Base-by-base conservation (phyloP, 495 filamentous ascomycete genomes). In the Clavariopsis aquatica region DNA sequence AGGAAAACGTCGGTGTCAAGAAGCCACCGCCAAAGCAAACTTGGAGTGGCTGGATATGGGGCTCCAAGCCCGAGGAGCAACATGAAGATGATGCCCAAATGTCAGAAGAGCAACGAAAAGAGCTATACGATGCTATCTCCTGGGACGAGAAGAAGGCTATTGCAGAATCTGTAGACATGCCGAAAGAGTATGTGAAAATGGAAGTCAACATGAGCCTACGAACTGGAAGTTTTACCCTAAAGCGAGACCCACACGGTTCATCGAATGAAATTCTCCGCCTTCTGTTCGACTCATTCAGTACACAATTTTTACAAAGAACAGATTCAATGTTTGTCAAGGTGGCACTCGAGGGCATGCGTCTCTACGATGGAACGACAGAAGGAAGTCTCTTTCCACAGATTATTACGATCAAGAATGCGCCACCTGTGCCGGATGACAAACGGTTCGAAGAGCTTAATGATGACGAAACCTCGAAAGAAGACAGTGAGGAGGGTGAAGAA, bases 101-200 rank as follows among this genome's bases (percentile, higher is more conserved):
- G 83, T 93, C 91, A 1, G 95, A 98, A 58, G 86, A 96, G 74
- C 92, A 98, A 73, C 87, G 93, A 46, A 92, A 98, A 73, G 94
- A 98, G 78, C 83, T 98, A 9, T 98, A 98, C 71, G 90, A 91
- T 67, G 95, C 91, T 34, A 98, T 98, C 67, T 92, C 97, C 71
- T 98, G 92, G 89, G 90, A 98, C 69, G 94, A 98, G 78, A 97
- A 97, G 80, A 89, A 92, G 53, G 87, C 87, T 2, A 81, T 98
- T 31, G 80, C 90, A 0, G 93, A 94, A 65, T 87, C 87, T 57
- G 88, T 98, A 26, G 93, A 98, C 71, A 82, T 90, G 52, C 94
- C 94, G 0, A 85, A 88, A 49, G 95, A 98, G 64, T 90, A 89
- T 54, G 83, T 97, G 57, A 96, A 97, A 77, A 79, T 97, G 71